phyloP scores from a whole-genome alignment of 805 yeast species.

The Lipomyces lipofer region DNA sequence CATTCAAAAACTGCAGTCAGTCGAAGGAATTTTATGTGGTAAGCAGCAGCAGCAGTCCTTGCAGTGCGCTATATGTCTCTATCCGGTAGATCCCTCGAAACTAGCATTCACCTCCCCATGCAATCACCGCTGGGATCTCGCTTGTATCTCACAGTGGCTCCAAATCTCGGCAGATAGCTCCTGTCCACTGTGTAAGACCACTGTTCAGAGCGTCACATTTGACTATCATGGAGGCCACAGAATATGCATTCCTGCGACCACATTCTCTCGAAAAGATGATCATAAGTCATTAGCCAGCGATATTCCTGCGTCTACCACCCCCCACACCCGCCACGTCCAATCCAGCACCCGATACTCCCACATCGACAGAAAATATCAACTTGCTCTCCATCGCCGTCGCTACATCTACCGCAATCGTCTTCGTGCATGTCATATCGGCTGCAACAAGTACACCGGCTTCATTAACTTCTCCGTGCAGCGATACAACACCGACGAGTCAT shows the following conservation, averaged over 20 bases:
- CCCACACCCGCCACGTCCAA: neutral
- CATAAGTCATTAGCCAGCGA: neutral
- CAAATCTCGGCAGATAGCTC: slow-evolving; percentile 11
- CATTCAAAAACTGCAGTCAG: too few species aligned
- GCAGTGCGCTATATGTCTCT: slow-evolving; percentile 26
- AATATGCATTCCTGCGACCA: neutral
- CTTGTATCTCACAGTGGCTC: slow-evolving; percentile 26
- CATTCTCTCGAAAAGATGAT: too few species aligned
- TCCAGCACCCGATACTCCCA: neutral
- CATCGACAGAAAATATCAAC: slow-evolving; percentile 3
- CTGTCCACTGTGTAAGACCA: slow-evolving; percentile 25
- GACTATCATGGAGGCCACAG: neutral
- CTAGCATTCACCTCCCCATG: slow-evolving; percentile 21
- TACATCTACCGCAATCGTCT: slow-evolving; percentile 20
- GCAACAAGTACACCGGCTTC: slow-evolving; percentile 18
- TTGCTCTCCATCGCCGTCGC: slow-evolving; percentile 17
- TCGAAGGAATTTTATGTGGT: too few species aligned
- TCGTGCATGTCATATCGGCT: slow-evolving; percentile 25
- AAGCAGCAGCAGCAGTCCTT: neutral
- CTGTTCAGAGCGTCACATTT: slow-evolving; percentile 10
- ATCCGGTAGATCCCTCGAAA: slow-evolving; percentile 1
- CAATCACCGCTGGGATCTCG: slow-evolving; percentile 18
- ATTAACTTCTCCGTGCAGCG: neutral
- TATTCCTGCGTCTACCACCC: neutral
- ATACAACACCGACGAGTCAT: neutral